phyloP scores from a whole-genome alignment of 495 filamentous ascomycete species.

The Penicillium mononematosum region DNA sequence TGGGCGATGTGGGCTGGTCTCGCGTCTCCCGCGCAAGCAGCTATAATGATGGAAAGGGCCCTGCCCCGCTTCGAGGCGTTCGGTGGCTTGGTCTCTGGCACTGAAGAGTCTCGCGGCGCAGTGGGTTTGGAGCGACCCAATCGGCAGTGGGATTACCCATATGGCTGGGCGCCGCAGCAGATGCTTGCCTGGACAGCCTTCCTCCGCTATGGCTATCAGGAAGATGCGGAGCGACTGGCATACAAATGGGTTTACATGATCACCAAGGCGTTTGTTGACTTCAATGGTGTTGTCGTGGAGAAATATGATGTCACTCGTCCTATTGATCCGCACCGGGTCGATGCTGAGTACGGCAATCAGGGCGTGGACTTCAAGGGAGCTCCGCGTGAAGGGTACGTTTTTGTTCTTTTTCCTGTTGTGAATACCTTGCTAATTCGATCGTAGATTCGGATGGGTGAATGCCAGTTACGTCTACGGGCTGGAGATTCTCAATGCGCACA shows the following conservation, averaged over 20 bases:
- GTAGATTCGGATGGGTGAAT: conserved; percentile 97
- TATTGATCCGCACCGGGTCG: conserved; percentile 85
- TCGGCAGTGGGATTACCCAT: conserved; percentile 97
- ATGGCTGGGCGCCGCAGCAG: conserved; percentile 97
- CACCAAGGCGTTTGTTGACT: conserved; percentile 94
- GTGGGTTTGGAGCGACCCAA: conserved; percentile 82
- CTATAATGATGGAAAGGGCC: conserved; percentile 67
- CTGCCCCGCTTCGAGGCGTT: conserved; percentile 82
- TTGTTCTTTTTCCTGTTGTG: conserved; percentile 7
- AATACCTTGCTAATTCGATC: conserved; percentile 26
- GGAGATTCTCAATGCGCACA: conserved; percentile 77
- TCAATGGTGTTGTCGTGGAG: conserved; percentile 95
- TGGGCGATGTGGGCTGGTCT: conserved; percentile 97
- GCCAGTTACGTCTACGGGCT: conserved; percentile 91
- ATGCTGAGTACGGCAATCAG: conserved; percentile 97
- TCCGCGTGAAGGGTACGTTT: conserved; percentile 86
- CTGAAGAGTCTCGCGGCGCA: conserved; percentile 77
- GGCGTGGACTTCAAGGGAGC: conserved; percentile 91
- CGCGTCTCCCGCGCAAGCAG: conserved; percentile 74
- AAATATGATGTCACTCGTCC: conserved; percentile 95
- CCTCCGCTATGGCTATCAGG: conserved; percentile 82
- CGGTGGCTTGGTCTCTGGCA: conserved; percentile 87
- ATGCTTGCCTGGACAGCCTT: conserved; percentile 96
- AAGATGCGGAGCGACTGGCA: conserved; percentile 80
- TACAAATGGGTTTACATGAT: conserved; percentile 99